Base-by-base conservation (phyloP, 495 filamentous ascomycete genomes). In the Evansstolkia leycettana region DNA sequence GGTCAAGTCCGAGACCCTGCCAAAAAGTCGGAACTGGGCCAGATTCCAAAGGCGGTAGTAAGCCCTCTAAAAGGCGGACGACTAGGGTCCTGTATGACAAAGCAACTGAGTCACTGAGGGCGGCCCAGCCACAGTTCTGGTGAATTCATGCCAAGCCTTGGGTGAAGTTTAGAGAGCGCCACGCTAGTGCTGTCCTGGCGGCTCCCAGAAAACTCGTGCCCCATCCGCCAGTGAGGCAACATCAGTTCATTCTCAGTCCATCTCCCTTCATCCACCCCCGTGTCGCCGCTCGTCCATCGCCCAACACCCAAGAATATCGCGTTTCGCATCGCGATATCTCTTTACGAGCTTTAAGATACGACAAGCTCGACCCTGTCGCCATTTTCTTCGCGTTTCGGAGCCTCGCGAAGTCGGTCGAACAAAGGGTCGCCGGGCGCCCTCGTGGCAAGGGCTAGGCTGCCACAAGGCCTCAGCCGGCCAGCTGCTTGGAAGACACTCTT, bases 381-480 rank as follows among this genome's bases (percentile, higher is more conserved):
- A 54, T 47, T 52, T 62, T 53, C 44, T 25, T 27, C 17, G 36
- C 29, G 18, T 32, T 51, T 51, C 41, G 34, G 48, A 50, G 50
- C 51, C 60, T 54, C 57, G 57, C 55, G 50, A 58, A 15, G 5
- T n/a, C 54, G 39, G 51, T 60, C 46, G 50, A 45, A 57, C 46
- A 6, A 46, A 57, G 60, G n/a, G 62, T 63, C 60, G 58, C 55
- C n/a, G 53, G 61, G 61, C 63, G 63, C 63, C 63, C 63, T 67
- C 60, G 63, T 67, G 63, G 63, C 63, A 67, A 67, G 63, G 63
- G 58, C 64, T 60, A 61, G 63, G 58, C 64, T 60, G 64, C 62
- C 62, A 60, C n/a, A 57, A 64, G 60, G 59, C 64, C 64, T 63
- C 56, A 58, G 48, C 49, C 52, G 58, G 58, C 62, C 59, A 56